Evolutionary conservation across 176 grass and related monocot genomes (phyloP).

Genomic region (Typha latifolia): DNA sequence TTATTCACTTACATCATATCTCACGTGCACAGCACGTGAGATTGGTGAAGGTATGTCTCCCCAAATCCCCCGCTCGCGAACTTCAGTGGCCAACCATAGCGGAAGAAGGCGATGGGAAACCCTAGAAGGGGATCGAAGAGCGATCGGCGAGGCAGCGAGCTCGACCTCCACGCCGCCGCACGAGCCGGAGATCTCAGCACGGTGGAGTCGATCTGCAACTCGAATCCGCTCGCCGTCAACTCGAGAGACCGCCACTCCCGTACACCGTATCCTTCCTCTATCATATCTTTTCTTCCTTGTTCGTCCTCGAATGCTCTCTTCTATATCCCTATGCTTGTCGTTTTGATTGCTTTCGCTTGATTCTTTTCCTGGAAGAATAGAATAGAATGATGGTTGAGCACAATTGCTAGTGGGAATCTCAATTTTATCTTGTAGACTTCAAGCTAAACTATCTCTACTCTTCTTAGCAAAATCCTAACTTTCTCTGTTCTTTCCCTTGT

Average conservation of each 20-base stretch:
- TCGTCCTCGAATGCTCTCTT: not conserved
- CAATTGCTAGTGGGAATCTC: too few species aligned
- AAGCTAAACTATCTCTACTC: too few species aligned
- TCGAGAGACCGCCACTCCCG: constrained; percentile 44
- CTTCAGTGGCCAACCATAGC: too few species aligned
- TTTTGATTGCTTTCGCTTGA: not conserved
- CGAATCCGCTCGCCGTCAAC: constrained; percentile 45
- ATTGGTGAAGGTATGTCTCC: too few species aligned
- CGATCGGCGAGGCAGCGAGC: constrained; percentile 2
- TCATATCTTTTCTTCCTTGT: not conserved
- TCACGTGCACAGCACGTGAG: too few species aligned
- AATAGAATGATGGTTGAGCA: too few species aligned
- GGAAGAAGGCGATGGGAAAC: not conserved
- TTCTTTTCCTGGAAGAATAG: not conserved
- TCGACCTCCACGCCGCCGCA: constrained; percentile 35
- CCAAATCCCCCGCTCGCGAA: too few species aligned
- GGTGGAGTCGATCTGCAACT: constrained; percentile 30
- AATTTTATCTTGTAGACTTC: too few species aligned
- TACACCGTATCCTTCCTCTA: constrained; percentile 31
- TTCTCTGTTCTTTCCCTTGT: too few species aligned
- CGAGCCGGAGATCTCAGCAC: constrained; percentile 25
- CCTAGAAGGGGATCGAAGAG: constrained; percentile 12
- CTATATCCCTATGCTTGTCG: not conserved
- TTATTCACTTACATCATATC: too few species aligned
- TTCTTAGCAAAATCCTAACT: too few species aligned